Percentiles rank a stretch among this genome's conserved stretches.
phyloP scores from a whole-genome alignment of 2,329 filamentous ascomycete genomes.

The Cladosporium sp. region DNA sequence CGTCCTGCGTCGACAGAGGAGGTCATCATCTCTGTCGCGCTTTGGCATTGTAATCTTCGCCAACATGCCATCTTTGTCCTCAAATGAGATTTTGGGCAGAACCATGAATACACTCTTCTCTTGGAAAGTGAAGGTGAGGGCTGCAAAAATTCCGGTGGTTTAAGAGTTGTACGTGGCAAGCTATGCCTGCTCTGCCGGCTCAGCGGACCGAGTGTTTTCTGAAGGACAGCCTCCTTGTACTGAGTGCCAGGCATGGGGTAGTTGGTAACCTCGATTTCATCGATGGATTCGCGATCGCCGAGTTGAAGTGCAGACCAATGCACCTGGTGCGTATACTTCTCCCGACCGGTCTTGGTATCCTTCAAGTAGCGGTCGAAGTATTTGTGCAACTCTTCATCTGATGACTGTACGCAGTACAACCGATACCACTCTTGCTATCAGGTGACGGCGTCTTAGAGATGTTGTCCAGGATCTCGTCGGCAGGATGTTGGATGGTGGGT shows the following conservation, averaged over 20 bases:
- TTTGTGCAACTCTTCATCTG: conserved; percentile 34
- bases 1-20: conserved; percentile 16
- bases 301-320: conserved; percentile 38
- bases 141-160: conserved; percentile 2
- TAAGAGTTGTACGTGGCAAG: conserved; percentile 18
- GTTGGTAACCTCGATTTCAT: conserved; percentile 29
- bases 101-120: conserved; percentile 41
- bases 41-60: conserved; percentile 20
- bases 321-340: conserved; percentile 44
- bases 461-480: no score
- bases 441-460: no score
- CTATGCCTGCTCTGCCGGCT: neutral
- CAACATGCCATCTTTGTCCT: conserved; percentile 20
- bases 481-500: no score
- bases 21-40: conserved; percentile 16
- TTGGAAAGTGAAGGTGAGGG: conserved; percentile 39
- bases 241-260: conserved; percentile 20
- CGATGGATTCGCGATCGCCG: conserved; percentile 30
- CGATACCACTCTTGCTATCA: conserved; percentile 49
- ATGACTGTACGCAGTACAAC: conserved; percentile 34
- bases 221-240: conserved; percentile 15
- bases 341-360: conserved; percentile 43
- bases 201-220: conserved; percentile 11
- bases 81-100: conserved; percentile 39
- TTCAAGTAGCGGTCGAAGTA: conserved; percentile 49